Percentiles rank a stretch among this genome's conserved stretches.
Evolutionary conservation across 2,329 filamentous ascomycete genomes (phyloP).

Genomic region (Pseudogymnoascus sp.): DNA sequence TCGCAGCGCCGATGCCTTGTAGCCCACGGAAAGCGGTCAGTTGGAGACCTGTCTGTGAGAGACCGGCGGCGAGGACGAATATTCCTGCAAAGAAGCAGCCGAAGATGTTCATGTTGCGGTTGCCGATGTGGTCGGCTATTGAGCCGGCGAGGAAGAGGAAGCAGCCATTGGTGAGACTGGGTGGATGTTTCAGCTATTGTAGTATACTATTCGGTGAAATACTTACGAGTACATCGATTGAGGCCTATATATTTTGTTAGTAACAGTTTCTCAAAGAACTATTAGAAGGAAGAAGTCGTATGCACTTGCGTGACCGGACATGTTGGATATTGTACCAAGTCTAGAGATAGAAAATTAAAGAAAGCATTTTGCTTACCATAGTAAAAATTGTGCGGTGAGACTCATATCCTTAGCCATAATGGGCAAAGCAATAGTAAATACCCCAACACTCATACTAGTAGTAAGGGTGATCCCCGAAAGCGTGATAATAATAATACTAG

Average conservation of each 20-base stretch:
- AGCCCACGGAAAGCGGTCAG: background rate
- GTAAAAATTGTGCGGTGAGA: background rate
- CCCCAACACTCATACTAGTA: background rate
- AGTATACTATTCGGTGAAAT: background rate
- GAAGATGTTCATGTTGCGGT: slow-evolving; percentile 4
- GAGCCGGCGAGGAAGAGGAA: slow-evolving; percentile 6
- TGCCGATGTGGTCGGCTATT: slow-evolving; percentile 5
- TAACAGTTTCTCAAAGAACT: no score
- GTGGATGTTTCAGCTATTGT: background rate
- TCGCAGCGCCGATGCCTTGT: background rate
- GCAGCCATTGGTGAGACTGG: slow-evolving; percentile 1
- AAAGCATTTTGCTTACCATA: background rate
- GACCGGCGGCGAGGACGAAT: background rate
- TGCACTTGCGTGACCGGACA: background rate
- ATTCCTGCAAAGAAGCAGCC: background rate
- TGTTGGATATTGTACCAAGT: background rate
- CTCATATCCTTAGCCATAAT: background rate
- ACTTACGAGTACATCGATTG: slow-evolving; percentile 3
- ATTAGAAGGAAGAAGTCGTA: background rate
- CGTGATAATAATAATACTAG: background rate
- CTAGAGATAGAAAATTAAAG: background rate
- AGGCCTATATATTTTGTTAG: background rate
- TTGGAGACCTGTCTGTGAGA: background rate
- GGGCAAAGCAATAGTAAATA: background rate
- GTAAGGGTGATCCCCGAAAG: background rate